Conservation (phyloP, 2,329 filamentous ascomycete species). For the Neocatenulostroma microsporum region DNA sequence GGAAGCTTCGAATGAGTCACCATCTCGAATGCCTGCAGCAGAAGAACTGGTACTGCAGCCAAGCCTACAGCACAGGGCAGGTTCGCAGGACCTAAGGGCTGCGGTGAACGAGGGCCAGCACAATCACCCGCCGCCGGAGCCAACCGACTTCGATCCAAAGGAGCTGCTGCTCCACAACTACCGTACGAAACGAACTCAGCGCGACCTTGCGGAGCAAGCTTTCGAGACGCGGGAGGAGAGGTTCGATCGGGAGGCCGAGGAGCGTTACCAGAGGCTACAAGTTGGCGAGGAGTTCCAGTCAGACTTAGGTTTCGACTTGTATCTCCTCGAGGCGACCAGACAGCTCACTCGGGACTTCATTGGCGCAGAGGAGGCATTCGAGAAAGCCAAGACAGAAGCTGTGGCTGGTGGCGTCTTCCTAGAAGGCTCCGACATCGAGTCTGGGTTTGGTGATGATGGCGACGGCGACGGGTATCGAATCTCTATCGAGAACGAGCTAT, state of each 20-base stretch:
- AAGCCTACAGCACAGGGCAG: too few species aligned
- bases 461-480: slow-evolving; percentile 8
- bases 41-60: too few species aligned
- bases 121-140: too few species aligned
- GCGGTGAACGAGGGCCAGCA: too few species aligned
- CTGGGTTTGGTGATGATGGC: slow-evolving; percentile 10
- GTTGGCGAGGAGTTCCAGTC: slow-evolving; percentile 4
- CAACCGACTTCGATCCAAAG: background rate
- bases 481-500: slow-evolving; percentile 3
- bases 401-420: slow-evolving; percentile 6
- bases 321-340: background rate
- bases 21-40: background rate
- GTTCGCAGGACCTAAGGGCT: too few species aligned
- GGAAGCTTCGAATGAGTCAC: too few species aligned
- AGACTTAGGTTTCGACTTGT: slow-evolving; percentile 1
- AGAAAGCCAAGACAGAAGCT: slow-evolving; percentile 4
- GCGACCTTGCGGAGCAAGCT: background rate
- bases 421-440: slow-evolving; percentile 5
- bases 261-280: background rate
- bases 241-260: slow-evolving; percentile 1
- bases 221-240: slow-evolving; percentile 4
- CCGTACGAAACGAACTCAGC: background rate
- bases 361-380: slow-evolving; percentile 4
- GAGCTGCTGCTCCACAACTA: background rate
- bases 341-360: background rate